These are phyloP conservation scores for Astragalus glycyphyllos DNA, from an alignment of 306 rosid species.

Conservation along the genomic window DNA sequence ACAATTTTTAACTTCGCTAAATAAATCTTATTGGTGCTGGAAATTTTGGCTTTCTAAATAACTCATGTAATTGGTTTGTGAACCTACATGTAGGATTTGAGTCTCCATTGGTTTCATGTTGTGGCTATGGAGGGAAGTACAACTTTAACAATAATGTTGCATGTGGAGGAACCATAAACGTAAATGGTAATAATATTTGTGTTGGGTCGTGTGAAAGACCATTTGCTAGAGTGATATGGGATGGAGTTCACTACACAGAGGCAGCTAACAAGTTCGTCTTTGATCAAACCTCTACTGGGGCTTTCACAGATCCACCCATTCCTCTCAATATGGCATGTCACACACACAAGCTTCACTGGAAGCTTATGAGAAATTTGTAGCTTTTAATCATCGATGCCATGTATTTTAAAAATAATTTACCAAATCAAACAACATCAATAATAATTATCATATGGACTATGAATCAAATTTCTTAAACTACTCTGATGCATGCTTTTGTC, in stretches of 20 bases:
- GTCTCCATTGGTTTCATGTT: slow-evolving; percentile 54
- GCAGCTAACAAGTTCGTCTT: slow-evolving; percentile 55
- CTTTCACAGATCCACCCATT: slow-evolving; percentile 48
- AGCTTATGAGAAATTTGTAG: too few relatives aligned
- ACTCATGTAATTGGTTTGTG: too few relatives aligned
- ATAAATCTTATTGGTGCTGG: too few relatives aligned
- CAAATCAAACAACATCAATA: too few relatives aligned
- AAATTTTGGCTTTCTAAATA: too few relatives aligned
- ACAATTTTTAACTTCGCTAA: too few relatives aligned
- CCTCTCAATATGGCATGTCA: slow-evolving; percentile 55
- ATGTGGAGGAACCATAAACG: slow-evolving; percentile 46
- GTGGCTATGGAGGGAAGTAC: slow-evolving; percentile 68
- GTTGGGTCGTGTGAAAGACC: slow-evolving; percentile 55
- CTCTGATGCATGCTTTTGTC: too few relatives aligned
- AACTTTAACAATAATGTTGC: slow-evolving; percentile 20
- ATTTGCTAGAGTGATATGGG: slow-evolving; percentile 50
- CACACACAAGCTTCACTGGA: too few relatives aligned
- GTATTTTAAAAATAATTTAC: too few relatives aligned
- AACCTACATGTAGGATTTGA: slow-evolving; percentile 53
- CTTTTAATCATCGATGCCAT: too few relatives aligned
- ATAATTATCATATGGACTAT: too few relatives aligned
- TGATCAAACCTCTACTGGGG: slow-evolving; percentile 52
- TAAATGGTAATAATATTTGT: slow-evolving; percentile 40
- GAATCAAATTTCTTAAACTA: too few relatives aligned
- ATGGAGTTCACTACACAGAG: slow-evolving; percentile 63